Percentiles rank a stretch among this genome's conserved stretches.
phyloP scores from a whole-genome alignment of 345 rosid genomes.

The Eucalyptus albens region DNA sequence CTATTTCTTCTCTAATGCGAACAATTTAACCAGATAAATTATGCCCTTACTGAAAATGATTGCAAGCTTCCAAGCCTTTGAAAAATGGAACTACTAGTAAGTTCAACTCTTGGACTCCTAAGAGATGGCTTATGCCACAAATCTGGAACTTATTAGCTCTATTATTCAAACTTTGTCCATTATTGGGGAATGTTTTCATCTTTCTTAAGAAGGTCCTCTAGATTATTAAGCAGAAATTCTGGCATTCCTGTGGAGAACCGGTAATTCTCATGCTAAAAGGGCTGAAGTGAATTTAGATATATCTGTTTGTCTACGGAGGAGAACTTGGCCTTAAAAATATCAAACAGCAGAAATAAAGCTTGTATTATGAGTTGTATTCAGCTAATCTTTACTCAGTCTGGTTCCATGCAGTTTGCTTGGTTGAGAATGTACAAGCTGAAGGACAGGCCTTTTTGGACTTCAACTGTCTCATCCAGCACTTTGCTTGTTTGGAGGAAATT shows the following conservation, averaged over 20 bases:
- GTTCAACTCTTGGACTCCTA: background rate
- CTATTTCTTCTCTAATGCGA: background rate
- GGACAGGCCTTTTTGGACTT: background rate
- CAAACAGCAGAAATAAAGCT: background rate
- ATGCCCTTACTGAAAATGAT: background rate
- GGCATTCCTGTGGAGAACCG: background rate
- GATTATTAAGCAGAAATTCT: background rate
- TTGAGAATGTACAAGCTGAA: background rate
- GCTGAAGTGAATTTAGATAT: background rate
- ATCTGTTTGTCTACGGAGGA: background rate
- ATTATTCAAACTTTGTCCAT: background rate
- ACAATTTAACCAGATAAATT: background rate
- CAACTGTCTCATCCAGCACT: background rate
- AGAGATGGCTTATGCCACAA: background rate
- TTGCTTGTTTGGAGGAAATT: background rate
- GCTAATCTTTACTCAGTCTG: background rate
- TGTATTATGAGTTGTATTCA: background rate
- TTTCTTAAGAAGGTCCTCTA: background rate
- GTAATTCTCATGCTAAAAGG: background rate
- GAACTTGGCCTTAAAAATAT: background rate
- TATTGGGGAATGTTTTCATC: background rate
- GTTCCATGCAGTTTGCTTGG: background rate
- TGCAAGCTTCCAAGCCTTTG: background rate
- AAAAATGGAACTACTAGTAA: background rate
- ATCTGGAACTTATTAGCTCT: background rate